Evolutionary conservation across 2,329 filamentous ascomycete genomes (phyloP).

Genomic region (Coleophoma eucalyptorum): DNA sequence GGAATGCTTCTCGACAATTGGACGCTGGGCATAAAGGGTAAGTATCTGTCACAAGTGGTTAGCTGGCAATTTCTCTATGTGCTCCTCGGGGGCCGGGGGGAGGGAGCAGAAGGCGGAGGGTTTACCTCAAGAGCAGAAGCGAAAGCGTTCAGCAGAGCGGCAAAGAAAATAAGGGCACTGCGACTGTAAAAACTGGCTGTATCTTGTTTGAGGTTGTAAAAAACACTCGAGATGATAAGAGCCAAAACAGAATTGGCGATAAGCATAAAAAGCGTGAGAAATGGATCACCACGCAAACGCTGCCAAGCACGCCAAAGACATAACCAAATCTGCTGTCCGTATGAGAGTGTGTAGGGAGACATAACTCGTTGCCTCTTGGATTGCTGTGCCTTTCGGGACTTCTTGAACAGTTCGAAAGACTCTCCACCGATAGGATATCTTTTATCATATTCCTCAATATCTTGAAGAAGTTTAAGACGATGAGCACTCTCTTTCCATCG

Average conservation of each 20-base stretch:
- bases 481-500: conserved; percentile 39
- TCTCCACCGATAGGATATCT: conserved; percentile 18
- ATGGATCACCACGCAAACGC: conserved; percentile 71
- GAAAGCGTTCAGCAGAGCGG: conserved; percentile 61
- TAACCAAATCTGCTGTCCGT: conserved; percentile 69
- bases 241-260: conserved; percentile 41
- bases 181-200: conserved; percentile 56
- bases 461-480: conserved; percentile 34
- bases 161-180: conserved; percentile 62
- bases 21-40: conserved; percentile 72
- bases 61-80: conserved; percentile 72
- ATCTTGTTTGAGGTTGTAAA: conserved; percentile 50
- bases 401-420: conserved; percentile 25
- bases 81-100: too few relatives aligned
- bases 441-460: conserved; percentile 46
- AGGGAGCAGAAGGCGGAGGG: not conserved
- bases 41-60: conserved; percentile 47
- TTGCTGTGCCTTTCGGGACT: not conserved
- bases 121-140: conserved; percentile 48
- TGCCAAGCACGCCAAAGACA: conserved; percentile 78
- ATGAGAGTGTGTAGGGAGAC: conserved; percentile 47
- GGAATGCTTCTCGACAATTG: conserved; percentile 84
- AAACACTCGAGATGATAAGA: conserved; percentile 57
- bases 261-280: conserved; percentile 49
- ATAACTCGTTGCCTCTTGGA: not conserved